These are phyloP conservation scores for Neofusicoccum kwambonambiense DNA, from an alignment of 2,329 filamentous ascomycete species.

Conservation along the genomic window DNA sequence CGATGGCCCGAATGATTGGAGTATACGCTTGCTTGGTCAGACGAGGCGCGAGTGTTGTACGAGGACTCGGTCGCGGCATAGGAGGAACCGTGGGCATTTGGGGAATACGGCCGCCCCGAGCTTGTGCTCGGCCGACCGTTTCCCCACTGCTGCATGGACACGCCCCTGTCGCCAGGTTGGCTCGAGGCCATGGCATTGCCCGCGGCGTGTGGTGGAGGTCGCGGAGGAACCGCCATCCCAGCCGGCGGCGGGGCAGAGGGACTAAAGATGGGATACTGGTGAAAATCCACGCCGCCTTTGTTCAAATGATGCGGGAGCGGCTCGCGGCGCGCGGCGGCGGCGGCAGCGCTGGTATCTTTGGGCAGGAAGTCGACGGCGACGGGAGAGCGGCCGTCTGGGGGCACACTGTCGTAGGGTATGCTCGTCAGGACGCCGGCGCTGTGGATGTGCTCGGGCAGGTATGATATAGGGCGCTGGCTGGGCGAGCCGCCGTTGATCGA, in stretches of 20 bases:
- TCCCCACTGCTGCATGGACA: slow-evolving; percentile 78
- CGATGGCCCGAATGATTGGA: slow-evolving; percentile 60
- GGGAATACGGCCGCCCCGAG: slow-evolving; percentile 26
- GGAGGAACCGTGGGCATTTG: slow-evolving; percentile 24
- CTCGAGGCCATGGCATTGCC: slow-evolving; percentile 68
- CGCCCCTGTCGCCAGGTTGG: slow-evolving; percentile 61
- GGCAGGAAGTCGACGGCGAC: slow-evolving; percentile 72
- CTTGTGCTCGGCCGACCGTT: slow-evolving; percentile 5
- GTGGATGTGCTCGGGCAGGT: slow-evolving; percentile 55
- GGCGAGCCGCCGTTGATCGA: slow-evolving; percentile 58
- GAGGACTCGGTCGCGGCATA: slow-evolving; percentile 42
- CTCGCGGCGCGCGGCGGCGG: slow-evolving; percentile 57
- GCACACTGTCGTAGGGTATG: slow-evolving; percentile 77
- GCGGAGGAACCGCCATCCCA: slow-evolving; percentile 55
- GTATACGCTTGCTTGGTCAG: slow-evolving; percentile 65
- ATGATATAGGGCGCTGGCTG: slow-evolving; percentile 54
- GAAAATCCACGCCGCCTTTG: slow-evolving; percentile 73
- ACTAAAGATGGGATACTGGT: slow-evolving; percentile 81
- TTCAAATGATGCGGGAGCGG: slow-evolving; percentile 81
- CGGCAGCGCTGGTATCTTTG: slow-evolving; percentile 59
- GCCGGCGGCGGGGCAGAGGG: slow-evolving; percentile 50
- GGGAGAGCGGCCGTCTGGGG: slow-evolving; percentile 65
- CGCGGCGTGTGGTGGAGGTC: slow-evolving; percentile 57
- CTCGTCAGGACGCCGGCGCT: slow-evolving; percentile 81
- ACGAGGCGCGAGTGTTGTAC: slow-evolving; percentile 55